Percentiles rank a stretch among this genome's conserved stretches.
These are phyloP conservation scores for Themeda triandra DNA, from an alignment of 176 grass and related monocot genomes.

Conservation along the genomic window DNA sequence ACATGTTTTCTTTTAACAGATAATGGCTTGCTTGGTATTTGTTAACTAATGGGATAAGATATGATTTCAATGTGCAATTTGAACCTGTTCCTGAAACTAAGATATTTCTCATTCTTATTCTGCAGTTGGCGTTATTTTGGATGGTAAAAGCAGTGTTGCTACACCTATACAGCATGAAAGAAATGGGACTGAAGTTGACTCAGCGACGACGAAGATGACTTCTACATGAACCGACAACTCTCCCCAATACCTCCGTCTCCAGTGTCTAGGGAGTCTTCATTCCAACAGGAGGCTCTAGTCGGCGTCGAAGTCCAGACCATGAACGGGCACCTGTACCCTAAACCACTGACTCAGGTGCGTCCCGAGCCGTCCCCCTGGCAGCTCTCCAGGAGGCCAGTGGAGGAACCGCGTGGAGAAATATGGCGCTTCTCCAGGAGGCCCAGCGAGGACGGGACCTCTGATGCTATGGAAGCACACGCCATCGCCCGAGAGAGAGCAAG, in stretches of 20 bases:
- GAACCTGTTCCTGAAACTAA: conserved; percentile 6
- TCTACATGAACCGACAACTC: conserved; percentile 46
- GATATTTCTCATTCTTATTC: background rate
- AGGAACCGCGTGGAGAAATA: conserved; percentile 41
- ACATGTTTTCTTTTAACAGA: background rate
- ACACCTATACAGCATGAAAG: conserved; percentile 25
- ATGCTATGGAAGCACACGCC: conserved; percentile 32
- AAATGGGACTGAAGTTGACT: conserved; percentile 39
- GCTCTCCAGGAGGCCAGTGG: conserved; percentile 28
- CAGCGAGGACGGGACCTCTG: conserved; percentile 41
- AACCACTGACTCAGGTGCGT: conserved; percentile 50
- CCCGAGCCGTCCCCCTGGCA: conserved; percentile 40
- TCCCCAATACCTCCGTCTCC: conserved; percentile 53
- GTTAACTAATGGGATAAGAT: background rate
- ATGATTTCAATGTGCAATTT: background rate
- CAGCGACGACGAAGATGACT: conserved; percentile 61
- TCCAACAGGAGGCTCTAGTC: conserved; percentile 54
- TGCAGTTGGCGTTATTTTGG: conserved; percentile 55
- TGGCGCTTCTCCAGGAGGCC: conserved; percentile 43
- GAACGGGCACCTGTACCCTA: conserved; percentile 59
- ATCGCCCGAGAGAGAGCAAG: conserved; percentile 34
- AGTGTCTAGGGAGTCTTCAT: conserved; percentile 63
- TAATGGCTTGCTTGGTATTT: background rate
- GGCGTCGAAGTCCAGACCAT: conserved; percentile 44
- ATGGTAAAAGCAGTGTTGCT: conserved; percentile 33